A percentile compares a stretch with the other conserved stretches of the same genome.
Conservation (phyloP, 129 eudicot species). For the Chrysanthemum seticuspe region DNA sequence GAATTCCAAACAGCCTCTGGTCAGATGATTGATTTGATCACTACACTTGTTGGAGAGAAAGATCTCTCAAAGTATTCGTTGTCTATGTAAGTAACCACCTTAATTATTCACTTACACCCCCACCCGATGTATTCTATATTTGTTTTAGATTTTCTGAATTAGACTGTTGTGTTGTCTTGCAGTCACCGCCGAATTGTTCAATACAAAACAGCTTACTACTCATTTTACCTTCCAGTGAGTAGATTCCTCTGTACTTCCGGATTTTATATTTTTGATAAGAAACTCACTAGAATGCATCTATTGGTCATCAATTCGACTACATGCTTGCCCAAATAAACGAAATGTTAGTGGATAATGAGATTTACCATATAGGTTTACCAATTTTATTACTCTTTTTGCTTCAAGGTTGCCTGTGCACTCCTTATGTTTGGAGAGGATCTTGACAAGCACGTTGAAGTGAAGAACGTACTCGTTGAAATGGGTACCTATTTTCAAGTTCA, state of each 20-base stretch:
- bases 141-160: constrained; percentile 18
- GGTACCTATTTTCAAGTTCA: constrained; percentile 93
- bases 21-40: constrained; percentile 91
- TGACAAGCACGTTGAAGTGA: constrained; percentile 68
- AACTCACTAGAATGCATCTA: too few species aligned
- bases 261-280: too few species aligned
- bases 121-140: background rate
- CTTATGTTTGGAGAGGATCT: constrained; percentile 76
- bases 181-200: constrained; percentile 92
- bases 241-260: background rate
- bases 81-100: constrained; percentile 49
- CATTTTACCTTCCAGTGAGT: constrained; percentile 93
- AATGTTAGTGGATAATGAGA: background rate
- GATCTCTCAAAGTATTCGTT: constrained; percentile 83
- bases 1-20: constrained; percentile 89
- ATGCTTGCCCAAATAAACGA: background rate
- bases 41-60: constrained; percentile 86
- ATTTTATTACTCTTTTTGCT: constrained; percentile 13
- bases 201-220: constrained; percentile 92
- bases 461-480: constrained; percentile 79
- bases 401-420: constrained; percentile 86
- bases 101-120: background rate
- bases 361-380: background rate
- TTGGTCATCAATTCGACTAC: too few species aligned
- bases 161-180: constrained; percentile 30